A percentile compares a stretch with the other conserved stretches of the same genome.
These are phyloP conservation scores for Penicillium sp. DNA, from an alignment of 2,329 filamentous ascomycete species.

Conservation along the genomic window DNA sequence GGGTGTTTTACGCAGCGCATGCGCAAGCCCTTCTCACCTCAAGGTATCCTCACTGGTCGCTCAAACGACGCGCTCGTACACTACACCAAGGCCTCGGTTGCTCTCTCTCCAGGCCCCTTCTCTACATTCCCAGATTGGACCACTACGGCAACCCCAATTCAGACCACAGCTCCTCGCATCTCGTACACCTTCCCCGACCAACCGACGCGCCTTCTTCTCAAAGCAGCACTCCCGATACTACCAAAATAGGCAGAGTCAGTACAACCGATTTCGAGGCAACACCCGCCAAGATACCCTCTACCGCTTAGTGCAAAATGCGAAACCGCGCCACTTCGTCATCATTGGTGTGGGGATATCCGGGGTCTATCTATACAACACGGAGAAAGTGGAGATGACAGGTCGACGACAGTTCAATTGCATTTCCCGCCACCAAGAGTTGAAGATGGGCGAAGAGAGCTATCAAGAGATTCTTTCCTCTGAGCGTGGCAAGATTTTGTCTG, in stretches of 20 bases:
- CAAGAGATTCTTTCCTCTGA: conserved; percentile 50
- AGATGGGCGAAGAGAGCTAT: conserved; percentile 46
- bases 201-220: conserved; percentile 15
- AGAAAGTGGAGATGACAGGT: conserved; percentile 57
- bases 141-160: background rate
- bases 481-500: conserved; percentile 49
- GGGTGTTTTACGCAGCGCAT: conserved; percentile 8
- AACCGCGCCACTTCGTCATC: conserved; percentile 32
- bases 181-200: background rate
- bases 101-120: background rate
- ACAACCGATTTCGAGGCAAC: conserved; percentile 21
- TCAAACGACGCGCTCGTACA: background rate
- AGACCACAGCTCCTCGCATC: background rate
- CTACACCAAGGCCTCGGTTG: background rate
- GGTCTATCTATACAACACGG: conserved; percentile 57
- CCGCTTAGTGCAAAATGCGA: conserved; percentile 20
- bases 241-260: conserved; percentile 16
- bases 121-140: background rate
- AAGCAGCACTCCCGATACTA: conserved; percentile 1
- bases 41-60: background rate
- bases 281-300: conserved; percentile 13
- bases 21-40: background rate
- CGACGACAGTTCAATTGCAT: conserved; percentile 61
- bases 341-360: conserved; percentile 45
- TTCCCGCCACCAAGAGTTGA: conserved; percentile 46